These are phyloP conservation scores for Diaporthe sp. DNA, from an alignment of 2,329 filamentous ascomycete genomes.

Conservation along the genomic window DNA sequence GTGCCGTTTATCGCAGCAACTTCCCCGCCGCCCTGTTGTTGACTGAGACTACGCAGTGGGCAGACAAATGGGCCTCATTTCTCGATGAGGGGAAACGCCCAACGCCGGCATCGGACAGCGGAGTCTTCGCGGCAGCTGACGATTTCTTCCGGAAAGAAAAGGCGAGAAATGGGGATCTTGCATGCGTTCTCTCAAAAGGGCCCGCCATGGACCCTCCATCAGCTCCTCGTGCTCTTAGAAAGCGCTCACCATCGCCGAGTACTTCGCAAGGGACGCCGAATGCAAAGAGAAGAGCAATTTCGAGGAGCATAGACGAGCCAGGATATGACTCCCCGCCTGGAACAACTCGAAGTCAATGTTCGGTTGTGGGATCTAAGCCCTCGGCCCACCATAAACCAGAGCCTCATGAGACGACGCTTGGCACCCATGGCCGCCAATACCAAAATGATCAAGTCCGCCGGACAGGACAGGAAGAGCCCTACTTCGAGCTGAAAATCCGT, in stretches of 20 bases:
- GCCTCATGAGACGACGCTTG: not conserved
- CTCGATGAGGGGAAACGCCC: not conserved
- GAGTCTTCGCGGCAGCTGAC: not conserved
- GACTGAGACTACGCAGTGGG: constrained; percentile 10
- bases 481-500: not conserved
- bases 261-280: not conserved
- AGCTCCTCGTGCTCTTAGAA: constrained; percentile 6
- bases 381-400: not conserved
- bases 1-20: not conserved
- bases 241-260: constrained; percentile 30
- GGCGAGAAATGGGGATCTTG: not conserved
- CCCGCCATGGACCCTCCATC: not conserved
- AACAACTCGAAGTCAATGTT: not conserved
- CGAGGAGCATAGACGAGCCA: not conserved
- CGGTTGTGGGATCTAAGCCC: not conserved
- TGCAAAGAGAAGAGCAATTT: constrained; percentile 19
- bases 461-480: not conserved
- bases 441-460: not conserved
- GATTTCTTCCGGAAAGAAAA: not conserved
- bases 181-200: constrained; percentile 2
- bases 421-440: not conserved
- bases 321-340: not conserved
- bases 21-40: not conserved
- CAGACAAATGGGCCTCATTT: constrained; percentile 1
- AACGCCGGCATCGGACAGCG: not conserved